phyloP scores from a whole-genome alignment of 2,329 filamentous ascomycete genomes.

The Ophiocordyceps camponoti-rufipedis region DNA sequence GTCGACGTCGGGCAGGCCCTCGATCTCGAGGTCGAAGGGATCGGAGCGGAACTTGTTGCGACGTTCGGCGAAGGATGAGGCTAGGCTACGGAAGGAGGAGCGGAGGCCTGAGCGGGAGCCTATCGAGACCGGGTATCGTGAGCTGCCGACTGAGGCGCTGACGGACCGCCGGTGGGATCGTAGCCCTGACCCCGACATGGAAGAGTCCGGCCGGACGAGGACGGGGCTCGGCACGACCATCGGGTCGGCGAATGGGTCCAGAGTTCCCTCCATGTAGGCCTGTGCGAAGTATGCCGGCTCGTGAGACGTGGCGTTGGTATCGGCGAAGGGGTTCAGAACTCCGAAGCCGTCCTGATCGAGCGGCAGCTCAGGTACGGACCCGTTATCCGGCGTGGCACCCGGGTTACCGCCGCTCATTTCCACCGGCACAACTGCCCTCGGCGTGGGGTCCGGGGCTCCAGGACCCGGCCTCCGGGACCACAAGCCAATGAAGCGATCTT shows the following conservation, averaged over 20 bases:
- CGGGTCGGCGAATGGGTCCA: conserved; percentile 28
- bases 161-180: conserved; percentile 30
- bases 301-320: conserved; percentile 22
- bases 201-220: conserved; percentile 1
- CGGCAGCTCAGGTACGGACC: conserved; percentile 14
- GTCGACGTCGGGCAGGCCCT: conserved; percentile 6
- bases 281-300: conserved; percentile 17
- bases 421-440: neutral
- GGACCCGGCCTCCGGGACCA: conserved; percentile 24
- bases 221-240: conserved; percentile 19
- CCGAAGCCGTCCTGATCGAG: conserved; percentile 15
- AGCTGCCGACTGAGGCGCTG: conserved; percentile 8
- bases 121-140: conserved; percentile 8
- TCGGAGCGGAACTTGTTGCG: conserved; percentile 43
- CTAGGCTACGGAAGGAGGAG: conserved; percentile 19
- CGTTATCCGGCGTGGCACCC: conserved; percentile 15
- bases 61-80: conserved; percentile 21
- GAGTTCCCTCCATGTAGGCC: conserved; percentile 2
- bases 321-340: conserved; percentile 26
- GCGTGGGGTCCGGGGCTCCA: conserved; percentile 3
- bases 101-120: conserved; percentile 13
- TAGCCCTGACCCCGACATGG: conserved; percentile 19
- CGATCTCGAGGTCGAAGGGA: conserved; percentile 43
- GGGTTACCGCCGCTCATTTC: neutral
- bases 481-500: conserved; percentile 10